Base-by-base conservation (phyloP, 495 filamentous ascomycete species). In the Entonaema liquescens region DNA sequence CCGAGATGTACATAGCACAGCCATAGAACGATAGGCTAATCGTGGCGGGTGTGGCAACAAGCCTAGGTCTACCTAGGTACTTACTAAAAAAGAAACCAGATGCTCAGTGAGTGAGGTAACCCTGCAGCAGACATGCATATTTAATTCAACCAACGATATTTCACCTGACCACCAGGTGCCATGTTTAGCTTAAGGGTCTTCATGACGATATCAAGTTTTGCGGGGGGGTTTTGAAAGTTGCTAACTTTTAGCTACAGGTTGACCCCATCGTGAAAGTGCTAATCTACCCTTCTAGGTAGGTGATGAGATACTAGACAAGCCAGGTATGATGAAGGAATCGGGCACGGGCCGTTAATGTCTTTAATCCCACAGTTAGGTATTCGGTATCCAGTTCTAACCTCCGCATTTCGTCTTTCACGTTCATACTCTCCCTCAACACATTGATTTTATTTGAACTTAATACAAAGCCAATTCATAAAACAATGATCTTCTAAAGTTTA, bases 211-310 rank as follows among this genome's bases (percentile, higher is more conserved):
- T 21, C 26, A 21, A 1, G 15, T 59, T 59, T 42, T 28, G 25
- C 36, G 56, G 26, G 55, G 42, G 42, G 66, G 31, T 33, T 33
- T 53, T 62, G 29, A 62, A 58, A 11, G 29, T 59, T 58, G 44
- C 66, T 69, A 69, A 63, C 8, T 53, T 52, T 62, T 68, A 63
- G 59, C 19, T 59, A 56, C 42, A 69, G 59, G 59, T 53, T 63
- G 38, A 60, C 56, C 17, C 54, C 28, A 53, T 53, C 36, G 19
- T 50, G 58, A 62, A 56, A 62, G 21, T 28, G 40, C 58, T 42
- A 35, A 25, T 29, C 23, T 53, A 12, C 29, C 25, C n/a, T 33
- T 56, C 25, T 35, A 56, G 17, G 28, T 35, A 35, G 9, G 26
- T 52, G 42, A 59, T 28, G 42, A 28, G 42, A 59, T 59, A n/a